Conservation (phyloP, 495 filamentous ascomycete genomes). For the Platismatia glauca region DNA sequence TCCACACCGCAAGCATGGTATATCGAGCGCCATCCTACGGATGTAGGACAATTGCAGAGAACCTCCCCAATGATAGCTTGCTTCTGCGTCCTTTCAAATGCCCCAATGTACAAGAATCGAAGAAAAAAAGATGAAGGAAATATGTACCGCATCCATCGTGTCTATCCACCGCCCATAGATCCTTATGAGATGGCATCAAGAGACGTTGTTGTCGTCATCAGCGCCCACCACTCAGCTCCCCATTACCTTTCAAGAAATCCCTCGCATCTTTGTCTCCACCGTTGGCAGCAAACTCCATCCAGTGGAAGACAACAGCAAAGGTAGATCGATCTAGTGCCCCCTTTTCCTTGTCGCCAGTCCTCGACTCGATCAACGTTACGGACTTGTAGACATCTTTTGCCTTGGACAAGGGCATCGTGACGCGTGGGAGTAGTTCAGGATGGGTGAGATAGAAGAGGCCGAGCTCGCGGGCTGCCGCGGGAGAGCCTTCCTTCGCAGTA, state of each 20-base stretch:
- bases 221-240: slow-evolving; percentile 15
- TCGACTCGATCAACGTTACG: slow-evolving; percentile 37
- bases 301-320: slow-evolving; percentile 95
- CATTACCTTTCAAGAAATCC: slow-evolving; percentile 35
- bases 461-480: slow-evolving; percentile 88
- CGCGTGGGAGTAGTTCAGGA: slow-evolving; percentile 76
- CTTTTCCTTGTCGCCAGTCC: slow-evolving; percentile 41
- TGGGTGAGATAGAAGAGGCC: slow-evolving; percentile 92
- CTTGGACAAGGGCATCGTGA: slow-evolving; percentile 74
- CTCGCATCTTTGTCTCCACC: slow-evolving; percentile 83
- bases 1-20: neutral
- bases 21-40: neutral
- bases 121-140: neutral
- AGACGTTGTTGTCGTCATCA: neutral
- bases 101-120: neutral
- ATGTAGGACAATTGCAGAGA: neutral
- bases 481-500: slow-evolving; percentile 85
- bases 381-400: slow-evolving; percentile 87
- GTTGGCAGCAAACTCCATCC: slow-evolving; percentile 87
- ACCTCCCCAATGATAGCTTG: neutral
- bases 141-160: neutral
- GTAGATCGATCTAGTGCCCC: slow-evolving; percentile 73
- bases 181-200: neutral
- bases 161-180: neutral
- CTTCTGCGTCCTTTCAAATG: neutral